Evolutionary conservation across 208 protist species (phyloP).

Genomic region (Hexamita inflata): DNA sequence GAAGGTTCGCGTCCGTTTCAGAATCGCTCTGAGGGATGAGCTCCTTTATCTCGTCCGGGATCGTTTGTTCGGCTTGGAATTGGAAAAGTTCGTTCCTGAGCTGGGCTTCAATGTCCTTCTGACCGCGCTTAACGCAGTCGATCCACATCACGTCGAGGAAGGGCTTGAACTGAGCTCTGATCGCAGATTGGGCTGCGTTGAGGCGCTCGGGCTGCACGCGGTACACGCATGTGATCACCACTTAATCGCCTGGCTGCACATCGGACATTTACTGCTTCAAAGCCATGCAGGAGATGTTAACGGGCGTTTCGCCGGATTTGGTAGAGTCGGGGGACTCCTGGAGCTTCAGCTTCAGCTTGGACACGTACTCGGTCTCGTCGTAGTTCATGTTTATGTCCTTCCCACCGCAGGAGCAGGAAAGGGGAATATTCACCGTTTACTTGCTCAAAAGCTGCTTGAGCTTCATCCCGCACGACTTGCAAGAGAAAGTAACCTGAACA

Average conservation of each 20-base stretch:
- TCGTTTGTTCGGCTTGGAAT: too few species aligned
- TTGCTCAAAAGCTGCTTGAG: not conserved
- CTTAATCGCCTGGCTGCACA: conserved; percentile 79
- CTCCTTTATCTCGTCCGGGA: too few species aligned
- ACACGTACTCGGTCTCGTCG: not conserved
- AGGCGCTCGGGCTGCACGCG: conserved; percentile 68
- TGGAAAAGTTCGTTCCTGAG: too few species aligned
- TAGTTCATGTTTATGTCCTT: not conserved
- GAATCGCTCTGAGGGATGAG: conserved; percentile 3
- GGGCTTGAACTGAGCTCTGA: conserved; percentile 47
- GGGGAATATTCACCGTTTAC: not conserved
- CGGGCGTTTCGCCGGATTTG: conserved; percentile 86
- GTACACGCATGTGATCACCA: conserved; percentile 92
- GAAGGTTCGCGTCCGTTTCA: not conserved
- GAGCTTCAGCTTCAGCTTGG: not conserved
- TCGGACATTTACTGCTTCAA: conserved; percentile 82
- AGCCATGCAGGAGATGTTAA: conserved; percentile 75
- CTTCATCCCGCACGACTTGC: not conserved
- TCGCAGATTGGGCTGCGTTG: conserved; percentile 68
- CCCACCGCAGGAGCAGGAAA: not conserved
- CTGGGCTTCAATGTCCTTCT: not conserved
- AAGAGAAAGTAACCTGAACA: not conserved
- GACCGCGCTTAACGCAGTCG: too few species aligned
- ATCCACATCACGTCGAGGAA: conserved; percentile 31
- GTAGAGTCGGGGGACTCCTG: conserved; percentile 34